phyloP scores from a whole-genome alignment of 345 rosid species.

The Brassica carinata region DNA sequence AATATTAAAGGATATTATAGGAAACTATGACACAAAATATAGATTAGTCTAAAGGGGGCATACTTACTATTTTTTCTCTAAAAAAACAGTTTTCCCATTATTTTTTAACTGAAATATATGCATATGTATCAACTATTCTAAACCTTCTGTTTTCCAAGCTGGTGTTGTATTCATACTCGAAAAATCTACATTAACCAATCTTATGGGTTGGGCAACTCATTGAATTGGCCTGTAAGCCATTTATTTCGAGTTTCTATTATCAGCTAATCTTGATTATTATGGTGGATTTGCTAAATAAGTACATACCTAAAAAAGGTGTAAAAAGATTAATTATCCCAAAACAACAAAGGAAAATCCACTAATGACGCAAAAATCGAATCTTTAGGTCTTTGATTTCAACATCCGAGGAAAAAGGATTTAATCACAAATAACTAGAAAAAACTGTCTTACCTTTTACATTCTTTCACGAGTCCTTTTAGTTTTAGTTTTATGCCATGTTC shows the following conservation, averaged over 20 bases:
- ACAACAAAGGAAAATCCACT: slow-evolving; percentile 26
- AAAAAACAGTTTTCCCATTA: too few relatives aligned
- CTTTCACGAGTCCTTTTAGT: slow-evolving; percentile 18
- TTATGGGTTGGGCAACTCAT: background rate
- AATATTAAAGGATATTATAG: too few relatives aligned
- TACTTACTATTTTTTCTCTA: too few relatives aligned
- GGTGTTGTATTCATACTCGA: slow-evolving; percentile 1
- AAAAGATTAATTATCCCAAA: slow-evolving; percentile 14
- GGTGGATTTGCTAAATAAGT: slow-evolving; percentile 23
- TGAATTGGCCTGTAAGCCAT: slow-evolving; percentile 15
- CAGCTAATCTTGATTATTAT: slow-evolving; percentile 1
- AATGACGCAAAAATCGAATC: slow-evolving; percentile 20
- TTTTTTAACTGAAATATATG: too few relatives aligned
- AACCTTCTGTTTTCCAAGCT: too few relatives aligned
- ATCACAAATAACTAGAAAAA: background rate
- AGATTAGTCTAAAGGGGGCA: too few relatives aligned
- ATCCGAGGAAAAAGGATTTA: slow-evolving; percentile 16
- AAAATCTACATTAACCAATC: slow-evolving; percentile 7
- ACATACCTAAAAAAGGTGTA: slow-evolving; percentile 17
- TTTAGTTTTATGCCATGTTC: background rate
- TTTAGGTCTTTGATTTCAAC: slow-evolving; percentile 20
- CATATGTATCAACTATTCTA: too few relatives aligned
- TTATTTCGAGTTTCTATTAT: slow-evolving; percentile 14
- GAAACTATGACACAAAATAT: too few relatives aligned
- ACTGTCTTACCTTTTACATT: slow-evolving; percentile 11